Base-by-base conservation (phyloP, 2,329 filamentous ascomycete species). In the Colletotrichum sansevieriae region DNA sequence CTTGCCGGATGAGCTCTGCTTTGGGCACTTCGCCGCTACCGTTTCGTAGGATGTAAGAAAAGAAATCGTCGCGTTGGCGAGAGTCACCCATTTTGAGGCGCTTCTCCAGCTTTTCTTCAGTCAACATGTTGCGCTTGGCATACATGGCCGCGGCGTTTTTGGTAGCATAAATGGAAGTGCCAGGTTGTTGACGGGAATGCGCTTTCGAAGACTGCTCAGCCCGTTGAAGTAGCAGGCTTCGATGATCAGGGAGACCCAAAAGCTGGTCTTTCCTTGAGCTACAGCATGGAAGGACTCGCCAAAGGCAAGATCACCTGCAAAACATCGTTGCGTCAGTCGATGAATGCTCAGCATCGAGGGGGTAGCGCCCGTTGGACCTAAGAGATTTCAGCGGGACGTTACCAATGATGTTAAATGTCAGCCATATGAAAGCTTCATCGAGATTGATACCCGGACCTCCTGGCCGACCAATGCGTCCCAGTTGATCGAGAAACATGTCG, bases 351-450 rank as follows among this genome's bases (percentile, higher is more conserved):
- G 47, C 20, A 9, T 22, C 7, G 29, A 1, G 22, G 22, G 22
- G 22, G 22, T 22, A 22, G 22, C 22, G 22, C 22, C 4, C 22
- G 22, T 12, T 8, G 7, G 3, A 4, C 0, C 6, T 2, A n/a
- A n/a, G 10, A 3, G 15, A 12, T n/a, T 4, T 22, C 15, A 20
- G 11, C 0, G 11, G 0, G 9, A 7, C 10, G 33, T 52, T 29
- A 35, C 49, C 49, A 12, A 52, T 52, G 49, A 52, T 52, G 7
- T 52, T 29, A 33, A 35, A 52, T 10, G 49, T 52, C 10, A 52
- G 15, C 49, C 49, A 52, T 12, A 29, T 52, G 2, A 52, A 52
- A 10, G 49, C 49, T 52, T 52, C 49, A 9, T 52, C 49, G 13
- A 52, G 15, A 5, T 52, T 52, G 1, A 52, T 35, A 0, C 49